Conservation (phyloP, 2,329 filamentous ascomycete genomes). For the Didymella pomorum region DNA sequence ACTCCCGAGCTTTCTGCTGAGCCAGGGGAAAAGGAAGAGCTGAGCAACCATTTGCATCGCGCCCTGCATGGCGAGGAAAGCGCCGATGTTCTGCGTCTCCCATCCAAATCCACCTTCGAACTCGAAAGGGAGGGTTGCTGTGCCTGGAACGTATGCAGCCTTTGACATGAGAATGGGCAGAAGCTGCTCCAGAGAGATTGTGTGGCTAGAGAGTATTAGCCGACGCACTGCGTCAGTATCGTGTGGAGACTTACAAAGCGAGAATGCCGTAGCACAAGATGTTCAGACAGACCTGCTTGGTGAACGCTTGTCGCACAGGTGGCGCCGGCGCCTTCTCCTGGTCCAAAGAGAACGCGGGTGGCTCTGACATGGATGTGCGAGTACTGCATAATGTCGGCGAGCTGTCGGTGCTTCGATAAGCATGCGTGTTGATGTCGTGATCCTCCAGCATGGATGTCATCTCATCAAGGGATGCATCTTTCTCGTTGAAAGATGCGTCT, state of each 20-base stretch:
- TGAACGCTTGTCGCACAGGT: slow-evolving; percentile 70
- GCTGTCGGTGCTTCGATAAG: slow-evolving; percentile 67
- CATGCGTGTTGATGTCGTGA: slow-evolving; percentile 58
- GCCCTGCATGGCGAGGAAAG: slow-evolving; percentile 88
- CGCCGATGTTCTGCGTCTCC: slow-evolving; percentile 81
- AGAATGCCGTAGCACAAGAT: slow-evolving; percentile 91
- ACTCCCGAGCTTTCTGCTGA: slow-evolving; percentile 78
- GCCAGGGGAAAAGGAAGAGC: slow-evolving; percentile 80
- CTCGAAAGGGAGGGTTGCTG: slow-evolving; percentile 76
- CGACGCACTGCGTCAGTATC: slow-evolving; percentile 26
- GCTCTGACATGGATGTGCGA: slow-evolving; percentile 42
- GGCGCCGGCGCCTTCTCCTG: slow-evolving; percentile 34
- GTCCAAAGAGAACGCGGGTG: slow-evolving; percentile 47
- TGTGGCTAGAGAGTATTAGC: slow-evolving; percentile 70
- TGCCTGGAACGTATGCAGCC: slow-evolving; percentile 57
- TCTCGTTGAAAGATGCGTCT: slow-evolving; percentile 48
- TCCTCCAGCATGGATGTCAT: slow-evolving; percentile 66
- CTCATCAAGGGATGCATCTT: slow-evolving; percentile 63
- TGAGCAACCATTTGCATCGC: slow-evolving; percentile 89
- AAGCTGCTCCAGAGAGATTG: slow-evolving; percentile 94
- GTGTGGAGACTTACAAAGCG: slow-evolving; percentile 75
- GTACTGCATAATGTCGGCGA: slow-evolving; percentile 59
- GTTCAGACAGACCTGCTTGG: slow-evolving; percentile 82
- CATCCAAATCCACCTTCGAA: slow-evolving; percentile 89
- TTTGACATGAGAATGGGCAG: slow-evolving; percentile 92